Conservation (phyloP, 2,329 filamentous ascomycete genomes). For the Pestalotiopsis sp. region DNA sequence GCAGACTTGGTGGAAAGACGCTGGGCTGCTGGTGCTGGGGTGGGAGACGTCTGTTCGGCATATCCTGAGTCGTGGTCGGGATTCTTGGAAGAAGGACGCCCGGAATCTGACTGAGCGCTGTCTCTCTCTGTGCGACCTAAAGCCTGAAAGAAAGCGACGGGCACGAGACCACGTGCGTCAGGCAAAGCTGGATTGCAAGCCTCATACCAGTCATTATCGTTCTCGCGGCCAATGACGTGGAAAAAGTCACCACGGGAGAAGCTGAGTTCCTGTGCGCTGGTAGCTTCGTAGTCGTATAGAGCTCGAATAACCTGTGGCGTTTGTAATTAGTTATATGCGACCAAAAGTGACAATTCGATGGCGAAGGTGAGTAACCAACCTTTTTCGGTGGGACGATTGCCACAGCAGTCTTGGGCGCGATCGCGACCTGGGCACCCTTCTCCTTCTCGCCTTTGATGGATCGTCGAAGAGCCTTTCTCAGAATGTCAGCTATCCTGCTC, state of each 20-base stretch:
- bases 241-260: slow-evolving; percentile 98
- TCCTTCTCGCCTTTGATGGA: slow-evolving; percentile 91
- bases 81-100: slow-evolving; percentile 54
- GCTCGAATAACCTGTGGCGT: slow-evolving; percentile 85
- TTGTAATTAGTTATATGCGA: slow-evolving; percentile 22
- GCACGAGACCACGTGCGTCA: slow-evolving; percentile 86
- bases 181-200: slow-evolving; percentile 92
- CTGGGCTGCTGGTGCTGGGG: slow-evolving; percentile 40
- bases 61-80: slow-evolving; percentile 92
- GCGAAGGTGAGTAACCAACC: slow-evolving; percentile 52
- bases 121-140: slow-evolving; percentile 91
- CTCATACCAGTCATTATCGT: slow-evolving; percentile 97
- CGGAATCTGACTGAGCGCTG: slow-evolving; percentile 71
- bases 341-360: not conserved
- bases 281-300: slow-evolving; percentile 87
- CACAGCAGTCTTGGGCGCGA: slow-evolving; percentile 82
- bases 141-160: slow-evolving; percentile 90
- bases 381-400: slow-evolving; percentile 93
- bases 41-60: slow-evolving; percentile 54
- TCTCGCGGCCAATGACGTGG: slow-evolving; percentile 94
- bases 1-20: slow-evolving; percentile 52
- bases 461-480: slow-evolving; percentile 74
- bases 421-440: slow-evolving; percentile 72
- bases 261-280: slow-evolving; percentile 76
- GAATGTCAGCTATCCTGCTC: slow-evolving; percentile 33